Base-by-base conservation (phyloP, 345 rosid species). In the Acer saccharum region DNA sequence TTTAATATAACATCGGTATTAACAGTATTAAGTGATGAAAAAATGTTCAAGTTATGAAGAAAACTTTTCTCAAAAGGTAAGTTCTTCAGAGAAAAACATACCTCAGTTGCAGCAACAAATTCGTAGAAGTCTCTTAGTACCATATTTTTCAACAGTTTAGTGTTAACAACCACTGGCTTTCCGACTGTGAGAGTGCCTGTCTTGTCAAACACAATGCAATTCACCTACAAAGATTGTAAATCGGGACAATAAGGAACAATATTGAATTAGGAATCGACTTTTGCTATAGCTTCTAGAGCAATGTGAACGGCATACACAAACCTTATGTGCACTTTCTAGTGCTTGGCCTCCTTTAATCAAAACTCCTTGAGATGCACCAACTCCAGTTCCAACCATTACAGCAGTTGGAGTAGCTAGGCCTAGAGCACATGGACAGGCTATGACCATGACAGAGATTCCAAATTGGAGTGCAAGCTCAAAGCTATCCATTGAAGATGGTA, bases 391-490 rank as follows among this genome's bases (percentile, higher is more conserved):
- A 54, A 95, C 99, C 99, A 95, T 95, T 69, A 95, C 98, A 76
- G 99, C 99, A 0, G 99, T 95, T 23, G 99, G 98, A 68, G 99
- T 95, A n/a, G 99, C 99, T 13, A 95, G 87, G 10, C 98, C 98
- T 13, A 95, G 87, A 76, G 99, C 98, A 78, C 99, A 95, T 25
- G 98, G 99, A 73, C 99, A 95, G 46, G 99, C 99, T 67, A 95
- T 93, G 79, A 95, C 99, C 97, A 95, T 92, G 29, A 95, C 99
- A 21, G 99, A 92, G 78, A 95, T 95, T 58, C 99, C 99, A n/a
- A 95, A 93, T 81, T 95, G 99, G 58, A 95, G 95, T 48, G 98
- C 93, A 32, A 95, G 93, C 85, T 95, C 86, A 50, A 95, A 95
- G 75, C 94, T 91, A 81, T 95, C 99, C 98, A 95, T 91, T 13